A percentile compares a stretch with the other conserved stretches of the same genome.
phyloP scores from a whole-genome alignment of 1,139 yeast species.

The Williopsis jadinii region DNA sequence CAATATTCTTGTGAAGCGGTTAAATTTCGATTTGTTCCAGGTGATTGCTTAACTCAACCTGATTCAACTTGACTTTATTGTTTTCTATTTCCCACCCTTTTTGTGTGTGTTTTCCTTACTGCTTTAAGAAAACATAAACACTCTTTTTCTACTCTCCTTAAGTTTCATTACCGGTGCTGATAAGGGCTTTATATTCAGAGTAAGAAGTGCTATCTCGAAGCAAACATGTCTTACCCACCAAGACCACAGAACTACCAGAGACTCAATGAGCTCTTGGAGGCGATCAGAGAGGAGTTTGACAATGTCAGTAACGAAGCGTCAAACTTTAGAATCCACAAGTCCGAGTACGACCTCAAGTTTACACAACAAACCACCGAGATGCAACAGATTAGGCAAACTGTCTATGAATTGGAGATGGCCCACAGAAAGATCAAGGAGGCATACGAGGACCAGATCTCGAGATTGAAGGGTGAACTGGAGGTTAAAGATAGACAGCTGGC shows the following conservation, averaged over 20 bases:
- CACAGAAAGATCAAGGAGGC: conserved; percentile 94
- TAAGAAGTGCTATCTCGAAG: background rate
- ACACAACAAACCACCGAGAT: conserved; percentile 91
- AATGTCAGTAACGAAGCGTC: conserved; percentile 82
- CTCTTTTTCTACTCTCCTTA: too few species aligned
- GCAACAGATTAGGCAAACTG: conserved; percentile 91
- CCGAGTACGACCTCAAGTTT: conserved; percentile 85
- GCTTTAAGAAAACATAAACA: too few species aligned
- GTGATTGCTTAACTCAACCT: too few species aligned
- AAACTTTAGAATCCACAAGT: conserved; percentile 82
- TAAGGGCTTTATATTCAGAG: too few species aligned
- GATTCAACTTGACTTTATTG: too few species aligned
- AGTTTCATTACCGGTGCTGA: too few species aligned
- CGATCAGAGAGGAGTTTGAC: conserved; percentile 88
- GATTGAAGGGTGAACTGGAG: conserved; percentile 82
- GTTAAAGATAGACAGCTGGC: conserved; percentile 57
- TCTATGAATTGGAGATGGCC: conserved; percentile 88
- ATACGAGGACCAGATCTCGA: conserved; percentile 85
- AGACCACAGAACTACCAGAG: conserved; percentile 23
- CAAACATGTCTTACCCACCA: conserved; percentile 12
- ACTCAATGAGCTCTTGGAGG: conserved; percentile 71
- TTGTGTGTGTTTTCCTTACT: too few species aligned
- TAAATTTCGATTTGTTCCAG: too few species aligned
- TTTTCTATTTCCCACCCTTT: too few species aligned
- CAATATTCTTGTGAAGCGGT: too few species aligned